Conservation (phyloP, 768 basidiomycete genomes). For the Pulveroboletus frians region DNA sequence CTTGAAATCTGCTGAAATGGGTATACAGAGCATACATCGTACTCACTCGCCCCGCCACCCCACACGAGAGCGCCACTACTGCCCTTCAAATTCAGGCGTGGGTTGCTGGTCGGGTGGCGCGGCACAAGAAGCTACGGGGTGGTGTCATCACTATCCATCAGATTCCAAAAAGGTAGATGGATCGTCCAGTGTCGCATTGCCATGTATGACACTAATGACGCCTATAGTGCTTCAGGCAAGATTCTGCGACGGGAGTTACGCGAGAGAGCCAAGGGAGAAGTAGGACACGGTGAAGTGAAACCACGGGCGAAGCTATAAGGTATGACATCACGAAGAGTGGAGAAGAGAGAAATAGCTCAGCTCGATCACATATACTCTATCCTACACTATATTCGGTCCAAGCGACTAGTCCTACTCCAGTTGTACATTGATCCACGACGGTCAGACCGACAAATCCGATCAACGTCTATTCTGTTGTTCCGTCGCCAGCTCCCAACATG, state of each 20-base stretch:
- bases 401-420: no score
- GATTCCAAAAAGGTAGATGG: slow-evolving; percentile 29
- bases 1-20: neutral
- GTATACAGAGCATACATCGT: slow-evolving; percentile 55
- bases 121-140: slow-evolving; percentile 76
- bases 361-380: no score
- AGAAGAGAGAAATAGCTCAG: no score
- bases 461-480: neutral
- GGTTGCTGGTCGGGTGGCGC: slow-evolving; percentile 63
- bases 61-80: slow-evolving; percentile 31
- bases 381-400: no score
- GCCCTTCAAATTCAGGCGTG: slow-evolving; percentile 53
- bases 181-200: neutral
- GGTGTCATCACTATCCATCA: slow-evolving; percentile 57
- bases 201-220: neutral
- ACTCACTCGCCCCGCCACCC: slow-evolving; percentile 12
- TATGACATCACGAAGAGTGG: neutral
- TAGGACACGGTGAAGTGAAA: slow-evolving; percentile 22
- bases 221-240: slow-evolving; percentile 75
- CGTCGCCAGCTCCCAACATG: neutral
- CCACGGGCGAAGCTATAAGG: slow-evolving; percentile 17
- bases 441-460: neutral
- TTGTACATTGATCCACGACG: neutral
- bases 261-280: slow-evolving; percentile 57
- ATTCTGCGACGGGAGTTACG: slow-evolving; percentile 77